These are phyloP conservation scores for Exophiala bonariae DNA, from an alignment of 2,329 filamentous ascomycete genomes.

Conservation along the genomic window DNA sequence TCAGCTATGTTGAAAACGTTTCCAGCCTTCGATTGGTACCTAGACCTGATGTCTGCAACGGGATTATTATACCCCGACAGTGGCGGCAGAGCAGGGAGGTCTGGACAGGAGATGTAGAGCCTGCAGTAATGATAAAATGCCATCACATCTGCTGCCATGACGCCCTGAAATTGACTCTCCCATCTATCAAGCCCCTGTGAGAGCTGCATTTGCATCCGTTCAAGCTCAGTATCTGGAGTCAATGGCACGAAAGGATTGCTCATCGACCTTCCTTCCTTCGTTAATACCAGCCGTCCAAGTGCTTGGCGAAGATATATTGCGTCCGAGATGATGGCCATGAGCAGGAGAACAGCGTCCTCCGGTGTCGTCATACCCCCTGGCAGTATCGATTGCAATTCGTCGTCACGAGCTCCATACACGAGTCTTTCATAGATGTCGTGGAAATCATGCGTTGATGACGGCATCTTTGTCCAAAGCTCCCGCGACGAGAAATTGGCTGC, in stretches of 20 bases:
- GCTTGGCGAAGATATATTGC: neutral
- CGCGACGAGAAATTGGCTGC: neutral
- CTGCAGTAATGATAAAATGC: conserved; percentile 10
- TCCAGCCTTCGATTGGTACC: neutral
- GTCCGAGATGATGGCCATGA: conserved; percentile 8
- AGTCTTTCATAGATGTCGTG: conserved; percentile 4
- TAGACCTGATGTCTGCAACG: neutral
- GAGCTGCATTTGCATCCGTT: neutral
- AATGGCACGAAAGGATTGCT: conserved; percentile 1
- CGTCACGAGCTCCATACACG: neutral
- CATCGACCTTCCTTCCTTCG: neutral
- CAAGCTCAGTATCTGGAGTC: neutral
- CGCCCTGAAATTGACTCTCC: neutral
- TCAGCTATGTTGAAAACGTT: conserved; percentile 1
- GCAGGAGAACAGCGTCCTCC: conserved; percentile 6
- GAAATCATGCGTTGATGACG: neutral
- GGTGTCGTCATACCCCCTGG: neutral
- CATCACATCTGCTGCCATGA: conserved; percentile 1
- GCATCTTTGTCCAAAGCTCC: conserved; percentile 5
- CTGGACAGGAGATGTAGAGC: conserved; percentile 4
- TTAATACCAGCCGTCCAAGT: neutral
- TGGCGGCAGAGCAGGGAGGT: neutral
- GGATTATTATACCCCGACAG: conserved; percentile 1
- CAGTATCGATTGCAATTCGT: too few species aligned
- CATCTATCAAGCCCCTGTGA: conserved; percentile 7